Conservation (phyloP, 805 yeast genomes). For the Saccharomycopsis fermentans region DNA sequence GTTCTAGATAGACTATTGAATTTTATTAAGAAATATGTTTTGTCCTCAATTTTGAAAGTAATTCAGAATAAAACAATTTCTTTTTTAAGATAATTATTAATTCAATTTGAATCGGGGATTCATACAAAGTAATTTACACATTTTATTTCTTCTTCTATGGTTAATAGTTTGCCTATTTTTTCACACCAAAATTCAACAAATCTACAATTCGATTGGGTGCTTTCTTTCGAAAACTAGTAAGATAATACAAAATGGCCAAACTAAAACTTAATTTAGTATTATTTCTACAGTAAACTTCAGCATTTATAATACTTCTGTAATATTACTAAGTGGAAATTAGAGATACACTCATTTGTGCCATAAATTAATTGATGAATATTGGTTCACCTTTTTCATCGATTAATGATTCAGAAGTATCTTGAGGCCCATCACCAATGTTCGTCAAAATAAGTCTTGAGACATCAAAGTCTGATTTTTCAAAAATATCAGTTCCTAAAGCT, state of each 20-base stretch:
- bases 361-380: conserved; percentile 1
- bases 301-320: too few species aligned
- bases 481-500: conserved; percentile 24
- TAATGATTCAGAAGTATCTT: conserved; percentile 43
- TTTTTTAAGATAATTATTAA: neutral
- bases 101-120: neutral
- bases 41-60: neutral
- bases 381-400: conserved; percentile 57
- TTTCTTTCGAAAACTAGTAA: too few species aligned
- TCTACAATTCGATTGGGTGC: neutral
- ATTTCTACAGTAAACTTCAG: too few species aligned
- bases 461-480: conserved; percentile 27
- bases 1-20: neutral
- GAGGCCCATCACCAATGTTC: conserved; percentile 82
- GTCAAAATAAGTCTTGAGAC: conserved; percentile 81
- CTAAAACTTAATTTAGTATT: too few species aligned
- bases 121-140: neutral
- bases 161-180: neutral
- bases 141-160: neutral
- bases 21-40: neutral
- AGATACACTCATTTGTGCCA: neutral
- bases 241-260: too few species aligned
- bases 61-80: neutral
- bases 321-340: too few species aligned
- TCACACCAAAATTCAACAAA: neutral